Evolutionary conservation across 305 asterid species (phyloP), one percentile per base, ranked within the genome.

Genomic region (Fraxinus greggii): DNA sequence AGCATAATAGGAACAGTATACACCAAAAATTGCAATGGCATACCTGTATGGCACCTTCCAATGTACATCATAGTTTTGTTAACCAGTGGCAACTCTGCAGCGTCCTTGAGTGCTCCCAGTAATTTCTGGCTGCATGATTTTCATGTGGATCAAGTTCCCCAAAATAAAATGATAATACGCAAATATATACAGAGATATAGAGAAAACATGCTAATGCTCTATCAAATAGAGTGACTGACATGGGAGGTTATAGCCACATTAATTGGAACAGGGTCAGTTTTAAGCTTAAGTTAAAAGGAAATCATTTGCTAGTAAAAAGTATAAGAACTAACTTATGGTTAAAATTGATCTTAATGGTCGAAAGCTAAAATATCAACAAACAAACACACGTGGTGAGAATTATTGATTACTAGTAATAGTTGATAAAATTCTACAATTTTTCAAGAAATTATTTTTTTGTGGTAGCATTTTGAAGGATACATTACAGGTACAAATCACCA

Each of bases 1-100:
- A 65, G 81, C 36, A 72, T 70, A 74, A 77, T 21, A 54, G 73
- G 79, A 13, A 75, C 74, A 28, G 51, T 38, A 73, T 26, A 15
- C 45, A 79, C 67, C 88, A 26, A 85, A 86, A 92, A 89, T 85
- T 86, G 79, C 0, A 89, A 88, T n/a, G 91, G 82, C 82, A 88
- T 80, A 33, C 90, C 81, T 56, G 56, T 29, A 72, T 48, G 93
- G 72, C 78, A 95, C 88, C 94, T 90, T 80, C 95, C 94, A 1
- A 92, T 69, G 86, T 93, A 87, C 97, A 95, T 84, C 91, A 90
- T 93, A 28, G 95, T 81, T 86, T 87, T 92, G 90, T 93, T 93
- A 67, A 95, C 95, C 76, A 95, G 84, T 26, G 99, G 98, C 85
- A 95, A 80, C 78, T 91, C 94, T 36, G 98, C 99, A 61, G 91